Conservation (phyloP, 495 filamentous ascomycete genomes). For the Cercophora samala region DNA sequence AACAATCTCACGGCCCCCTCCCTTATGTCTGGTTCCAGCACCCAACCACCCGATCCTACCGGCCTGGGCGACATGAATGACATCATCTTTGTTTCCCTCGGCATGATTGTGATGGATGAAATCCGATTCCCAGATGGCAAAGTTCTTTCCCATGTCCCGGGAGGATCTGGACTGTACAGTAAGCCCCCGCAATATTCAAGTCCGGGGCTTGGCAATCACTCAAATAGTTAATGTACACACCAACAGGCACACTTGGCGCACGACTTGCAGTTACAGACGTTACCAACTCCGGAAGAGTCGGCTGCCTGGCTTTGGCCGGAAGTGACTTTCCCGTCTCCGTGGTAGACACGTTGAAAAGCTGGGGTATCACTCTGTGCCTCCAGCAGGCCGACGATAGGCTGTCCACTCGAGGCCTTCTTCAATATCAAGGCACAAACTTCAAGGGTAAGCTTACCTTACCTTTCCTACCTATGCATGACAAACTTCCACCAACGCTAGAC, state of each 20-base stretch:
- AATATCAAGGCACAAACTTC: neutral
- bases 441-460: neutral
- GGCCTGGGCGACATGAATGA: neutral
- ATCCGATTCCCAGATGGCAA: conserved; percentile 1
- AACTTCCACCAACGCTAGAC: too few relatives aligned
- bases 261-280: neutral
- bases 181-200: neutral
- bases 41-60: too few relatives aligned
- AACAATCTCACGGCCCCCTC: too few relatives aligned
- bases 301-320: neutral
- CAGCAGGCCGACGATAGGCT: neutral
- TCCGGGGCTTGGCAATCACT: neutral
- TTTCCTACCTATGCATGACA: too few relatives aligned
- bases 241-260: neutral
- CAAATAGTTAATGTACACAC: neutral
- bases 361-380: neutral
- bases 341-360: neutral
- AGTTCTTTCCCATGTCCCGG: neutral
- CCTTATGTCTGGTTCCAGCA: too few relatives aligned
- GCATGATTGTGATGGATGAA: neutral
- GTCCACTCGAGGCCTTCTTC: neutral
- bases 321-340: neutral
- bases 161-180: neutral
- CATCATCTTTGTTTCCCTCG: neutral
- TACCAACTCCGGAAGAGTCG: neutral